Evolutionary conservation across 2,329 filamentous ascomycete species (phyloP).

Genomic region (Fusarium dlaminii): DNA sequence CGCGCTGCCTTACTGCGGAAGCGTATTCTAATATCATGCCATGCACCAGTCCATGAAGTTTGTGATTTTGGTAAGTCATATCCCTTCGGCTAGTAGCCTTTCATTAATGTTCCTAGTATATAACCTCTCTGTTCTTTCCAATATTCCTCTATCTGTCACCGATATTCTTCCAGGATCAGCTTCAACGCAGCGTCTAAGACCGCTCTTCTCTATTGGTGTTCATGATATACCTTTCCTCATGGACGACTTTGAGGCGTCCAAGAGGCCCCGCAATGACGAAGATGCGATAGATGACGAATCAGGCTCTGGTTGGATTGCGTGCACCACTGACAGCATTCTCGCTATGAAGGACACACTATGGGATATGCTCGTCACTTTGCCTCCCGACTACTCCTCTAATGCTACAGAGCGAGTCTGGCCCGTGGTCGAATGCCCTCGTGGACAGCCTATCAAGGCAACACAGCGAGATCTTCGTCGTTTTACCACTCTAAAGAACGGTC

Average conservation of each 20-base stretch:
- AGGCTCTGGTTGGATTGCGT: constrained; percentile 85
- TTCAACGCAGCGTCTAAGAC: constrained; percentile 73
- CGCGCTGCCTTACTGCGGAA: constrained; percentile 87
- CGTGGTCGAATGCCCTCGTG: constrained; percentile 72
- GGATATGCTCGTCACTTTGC: constrained; percentile 88
- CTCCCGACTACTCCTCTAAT: constrained; percentile 67
- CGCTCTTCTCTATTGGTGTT: constrained; percentile 92
- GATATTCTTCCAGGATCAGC: constrained; percentile 73
- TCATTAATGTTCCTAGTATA: constrained; percentile 71
- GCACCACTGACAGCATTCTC: constrained; percentile 94
- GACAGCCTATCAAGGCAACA: constrained; percentile 79
- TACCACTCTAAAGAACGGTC: constrained; percentile 70
- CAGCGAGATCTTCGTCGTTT: constrained; percentile 90
- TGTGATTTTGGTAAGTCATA: constrained; percentile 83
- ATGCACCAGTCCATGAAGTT: constrained; percentile 83
- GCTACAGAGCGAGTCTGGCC: constrained; percentile 76
- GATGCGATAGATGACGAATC: constrained; percentile 56
- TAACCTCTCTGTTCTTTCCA: constrained; percentile 90
- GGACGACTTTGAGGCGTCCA: constrained; percentile 63
- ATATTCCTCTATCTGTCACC: constrained; percentile 78
- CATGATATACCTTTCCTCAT: constrained; percentile 88
- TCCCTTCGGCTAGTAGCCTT: not conserved
- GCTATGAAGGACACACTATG: constrained; percentile 86
- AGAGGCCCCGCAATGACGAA: constrained; percentile 49
- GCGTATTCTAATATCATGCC: constrained; percentile 85